Base-by-base conservation (phyloP, 768 basidiomycete species). In the Lactarius sanguifluus region DNA sequence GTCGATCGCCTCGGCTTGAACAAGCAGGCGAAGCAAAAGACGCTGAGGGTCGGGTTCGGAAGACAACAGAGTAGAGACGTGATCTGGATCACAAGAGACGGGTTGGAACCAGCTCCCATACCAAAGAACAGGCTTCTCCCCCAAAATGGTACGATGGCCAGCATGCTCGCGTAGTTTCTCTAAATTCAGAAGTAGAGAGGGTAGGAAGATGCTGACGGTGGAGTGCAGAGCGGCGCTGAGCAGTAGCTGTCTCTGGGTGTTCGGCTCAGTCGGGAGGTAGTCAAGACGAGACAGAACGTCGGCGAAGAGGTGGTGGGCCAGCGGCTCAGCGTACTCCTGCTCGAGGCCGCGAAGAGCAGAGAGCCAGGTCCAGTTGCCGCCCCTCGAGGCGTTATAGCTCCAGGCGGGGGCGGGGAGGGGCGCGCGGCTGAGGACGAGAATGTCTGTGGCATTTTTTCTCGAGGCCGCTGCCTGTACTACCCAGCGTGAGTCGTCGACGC, bases 71-170 rank as follows among this genome's bases (percentile, higher is more conserved):
- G 58, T 32, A 30, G 59, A 57, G 57, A 60, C 32, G 18, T 36
- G 45, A 15, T 57, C 64, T 8, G 30, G 36, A 34, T 47, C 16
- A 38, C 67, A 68, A 12, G 66, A 65, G 43, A 59, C 5, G n/a
- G 68, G 68, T 15, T 62, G 40, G 56, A 47, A 69, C 68, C 68
- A 67, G 43, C 60, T 67, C 28, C 66, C 68, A 47, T 69, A 66
- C 68, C 68, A 69, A 23, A 69, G 16, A 28, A 69, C 65, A 12
- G 61, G 60, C 54, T 50, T 66, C n/a, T 55, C 56, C 5, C 68
- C 68, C 3, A 67, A 57, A 20, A 69, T 47, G 30, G 65, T 18
- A 41, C 50, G 60, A 30, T 59, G 57, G 18, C 43, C 65, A 4
- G 28, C 45, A 30, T 62, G 61, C 10, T 59, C 36, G 40, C 57